Conservation (phyloP, 768 basidiomycete species). For the Lactarius indigo region DNA sequence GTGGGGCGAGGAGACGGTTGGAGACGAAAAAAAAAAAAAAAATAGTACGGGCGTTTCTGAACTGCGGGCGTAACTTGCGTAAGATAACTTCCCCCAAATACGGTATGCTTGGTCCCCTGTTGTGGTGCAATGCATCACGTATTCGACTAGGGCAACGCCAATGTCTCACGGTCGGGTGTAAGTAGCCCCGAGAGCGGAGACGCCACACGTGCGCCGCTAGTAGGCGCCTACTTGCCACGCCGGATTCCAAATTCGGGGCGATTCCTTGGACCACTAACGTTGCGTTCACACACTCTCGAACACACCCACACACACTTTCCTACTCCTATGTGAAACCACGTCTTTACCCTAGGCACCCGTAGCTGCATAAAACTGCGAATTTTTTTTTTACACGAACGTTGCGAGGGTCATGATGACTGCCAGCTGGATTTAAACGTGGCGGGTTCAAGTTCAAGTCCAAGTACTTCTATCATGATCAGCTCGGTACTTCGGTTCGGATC, state of each 20-base stretch:
- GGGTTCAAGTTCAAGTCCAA: not conserved
- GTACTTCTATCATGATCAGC: not conserved
- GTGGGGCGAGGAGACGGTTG: not conserved
- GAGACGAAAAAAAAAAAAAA: not conserved
- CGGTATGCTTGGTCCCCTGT: no score
- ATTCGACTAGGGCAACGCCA: no score
- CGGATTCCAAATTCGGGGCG: not conserved
- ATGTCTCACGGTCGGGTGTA: no score
- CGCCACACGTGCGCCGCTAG: no score
- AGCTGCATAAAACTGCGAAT: not conserved
- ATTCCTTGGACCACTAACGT: not conserved
- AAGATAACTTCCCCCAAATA: no score
- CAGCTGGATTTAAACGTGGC: not conserved
- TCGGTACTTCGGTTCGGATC: not conserved
- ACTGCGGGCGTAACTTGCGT: no score
- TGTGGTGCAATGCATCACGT: no score
- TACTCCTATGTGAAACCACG: not conserved
- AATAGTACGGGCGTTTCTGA: no score
- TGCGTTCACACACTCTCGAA: not conserved
- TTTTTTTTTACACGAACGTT: not conserved
- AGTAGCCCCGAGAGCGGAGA: no score
- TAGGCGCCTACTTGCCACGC: not conserved
- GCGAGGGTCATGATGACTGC: not conserved
- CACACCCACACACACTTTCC: not conserved
- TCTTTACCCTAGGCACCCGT: not conserved